Evolutionary conservation across 371 early-diverging fungal species (phyloP), one percentile per base, ranked within the genome.

Genomic region (Apophysomyces ossiformis): DNA sequence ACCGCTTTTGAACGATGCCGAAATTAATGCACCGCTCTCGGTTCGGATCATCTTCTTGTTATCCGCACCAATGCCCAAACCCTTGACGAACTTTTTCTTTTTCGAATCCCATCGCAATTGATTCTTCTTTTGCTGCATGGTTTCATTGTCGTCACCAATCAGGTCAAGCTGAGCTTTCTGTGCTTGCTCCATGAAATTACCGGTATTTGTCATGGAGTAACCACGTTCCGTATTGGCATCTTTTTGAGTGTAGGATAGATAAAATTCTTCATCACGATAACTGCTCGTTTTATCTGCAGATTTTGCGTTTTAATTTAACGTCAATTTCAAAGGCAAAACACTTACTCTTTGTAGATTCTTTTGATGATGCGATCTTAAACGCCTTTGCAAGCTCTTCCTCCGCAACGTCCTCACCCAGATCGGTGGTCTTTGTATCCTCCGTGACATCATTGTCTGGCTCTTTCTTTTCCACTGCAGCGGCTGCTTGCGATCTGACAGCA

Each of bases 1-100:
- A 66, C 94, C 94, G 9, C 91, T 85, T 73, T 95, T 95, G 84
- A 89, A 97, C 7, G 91, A 84, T 1, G 98, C 99, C 2, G 94
- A 92, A 32, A 99, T 87, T 73, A 91, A 79, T 15, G 92, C 89
- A 50, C 99, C 99, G 60, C 88, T 90, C 68, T 98, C 99, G 5
- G 95, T 93, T 59, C 87, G 89, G 64, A 99, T 94, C 70, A 94
- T 71, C 85, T 98, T 99, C 76, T 94, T 94, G 85, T 98, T 98
- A 71, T 98, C 97, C 1, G 93, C 73, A n/a, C 98, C 99, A 68
- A 96, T 85, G 54, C 92, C 92, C 4, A 85, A 81, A 18, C 92
- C 91, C 32, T 87, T 74, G 54, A 93, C 89, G 84, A 96, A 97
- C 73, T 90, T 91, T 78, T 93, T 94, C 88, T 97, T 96, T 74